phyloP scores from a whole-genome alignment of 768 basidiomycete genomes.

The Suillus sp. region DNA sequence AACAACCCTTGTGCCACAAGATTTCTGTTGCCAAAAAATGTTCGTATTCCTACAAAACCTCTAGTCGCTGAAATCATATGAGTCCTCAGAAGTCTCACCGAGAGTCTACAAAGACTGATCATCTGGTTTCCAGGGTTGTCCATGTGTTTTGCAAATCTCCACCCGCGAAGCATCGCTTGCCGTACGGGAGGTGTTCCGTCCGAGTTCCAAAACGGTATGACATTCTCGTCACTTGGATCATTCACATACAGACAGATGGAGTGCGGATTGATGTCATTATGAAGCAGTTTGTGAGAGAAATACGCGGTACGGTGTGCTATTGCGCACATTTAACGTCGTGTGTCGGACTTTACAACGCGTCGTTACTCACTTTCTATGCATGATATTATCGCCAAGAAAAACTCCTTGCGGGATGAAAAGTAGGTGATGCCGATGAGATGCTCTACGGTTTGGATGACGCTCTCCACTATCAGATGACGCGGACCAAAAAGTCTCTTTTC shows the following conservation, averaged over 20 bases:
- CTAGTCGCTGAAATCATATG: neutral
- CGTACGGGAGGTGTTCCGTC: neutral
- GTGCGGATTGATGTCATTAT: neutral
- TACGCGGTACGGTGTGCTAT: neutral
- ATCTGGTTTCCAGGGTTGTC: neutral
- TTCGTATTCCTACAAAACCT: conserved; percentile 1
- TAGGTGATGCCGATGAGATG: neutral
- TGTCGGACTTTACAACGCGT: neutral
- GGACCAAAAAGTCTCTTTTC: conserved; percentile 1
- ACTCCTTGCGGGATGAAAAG: conserved; percentile 1
- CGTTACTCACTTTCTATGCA: neutral
- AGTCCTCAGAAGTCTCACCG: neutral
- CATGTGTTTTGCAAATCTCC: conserved; percentile 4
- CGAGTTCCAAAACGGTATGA: conserved; percentile 2
- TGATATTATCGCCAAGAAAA: neutral
- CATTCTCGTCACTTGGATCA: neutral
- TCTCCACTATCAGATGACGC: neutral
- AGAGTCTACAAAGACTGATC: neutral
- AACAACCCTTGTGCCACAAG: conserved; percentile 2
- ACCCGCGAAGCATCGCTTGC: neutral
- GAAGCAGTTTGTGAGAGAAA: conserved; percentile 2
- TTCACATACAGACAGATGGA: neutral
- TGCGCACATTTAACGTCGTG: neutral
- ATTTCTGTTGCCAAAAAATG: neutral
- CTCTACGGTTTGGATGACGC: conserved; percentile 1